phyloP scores from a whole-genome alignment of 2,329 filamentous ascomycete species.

The Sclerotiophoma versabilis region DNA sequence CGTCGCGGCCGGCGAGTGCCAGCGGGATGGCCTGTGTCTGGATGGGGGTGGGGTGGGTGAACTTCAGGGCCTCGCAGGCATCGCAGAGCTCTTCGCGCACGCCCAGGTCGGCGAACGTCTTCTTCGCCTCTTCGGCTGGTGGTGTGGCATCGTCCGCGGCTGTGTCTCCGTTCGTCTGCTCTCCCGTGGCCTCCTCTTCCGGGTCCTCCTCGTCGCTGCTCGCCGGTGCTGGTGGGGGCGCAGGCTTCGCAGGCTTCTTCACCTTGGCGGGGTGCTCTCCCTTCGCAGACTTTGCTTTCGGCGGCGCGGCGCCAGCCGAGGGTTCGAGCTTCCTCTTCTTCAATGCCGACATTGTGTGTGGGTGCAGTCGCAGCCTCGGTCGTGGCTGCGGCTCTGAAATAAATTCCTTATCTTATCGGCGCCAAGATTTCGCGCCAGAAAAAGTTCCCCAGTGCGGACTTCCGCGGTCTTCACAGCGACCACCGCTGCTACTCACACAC shows the following conservation, averaged over 20 bases:
- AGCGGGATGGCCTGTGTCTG: conserved; percentile 84
- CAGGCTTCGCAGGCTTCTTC: conserved; percentile 26
- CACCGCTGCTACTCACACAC: conserved; percentile 1
- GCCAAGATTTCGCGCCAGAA: conserved; percentile 23
- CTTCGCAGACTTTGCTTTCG: conserved; percentile 9
- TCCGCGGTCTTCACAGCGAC: conserved; percentile 1
- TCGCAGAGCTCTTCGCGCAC: conserved; percentile 88
- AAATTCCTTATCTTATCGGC: conserved; percentile 24
- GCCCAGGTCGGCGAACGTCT: conserved; percentile 76
- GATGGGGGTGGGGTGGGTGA: conserved; percentile 87
- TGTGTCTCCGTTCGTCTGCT: conserved; percentile 2
- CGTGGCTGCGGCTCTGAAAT: background rate
- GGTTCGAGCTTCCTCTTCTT: conserved; percentile 54
- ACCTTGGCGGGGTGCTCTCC: conserved; percentile 14
- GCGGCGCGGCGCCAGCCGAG: conserved; percentile 6
- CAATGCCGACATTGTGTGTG: conserved; percentile 46
- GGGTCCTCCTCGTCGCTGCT: conserved; percentile 37
- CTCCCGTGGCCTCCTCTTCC: conserved; percentile 11
- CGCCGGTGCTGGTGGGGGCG: conserved; percentile 31
- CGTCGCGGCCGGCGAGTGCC: conserved; percentile 80
- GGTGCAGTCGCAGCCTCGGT: conserved; percentile 5
- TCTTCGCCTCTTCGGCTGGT: conserved; percentile 52
- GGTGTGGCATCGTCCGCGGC: background rate
- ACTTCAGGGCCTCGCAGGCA: conserved; percentile 81
- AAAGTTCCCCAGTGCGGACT: conserved; percentile 22